These are phyloP conservation scores for Nitzschia sp. DNA, from an alignment of 108 stramenopile species.

Conservation along the genomic window DNA sequence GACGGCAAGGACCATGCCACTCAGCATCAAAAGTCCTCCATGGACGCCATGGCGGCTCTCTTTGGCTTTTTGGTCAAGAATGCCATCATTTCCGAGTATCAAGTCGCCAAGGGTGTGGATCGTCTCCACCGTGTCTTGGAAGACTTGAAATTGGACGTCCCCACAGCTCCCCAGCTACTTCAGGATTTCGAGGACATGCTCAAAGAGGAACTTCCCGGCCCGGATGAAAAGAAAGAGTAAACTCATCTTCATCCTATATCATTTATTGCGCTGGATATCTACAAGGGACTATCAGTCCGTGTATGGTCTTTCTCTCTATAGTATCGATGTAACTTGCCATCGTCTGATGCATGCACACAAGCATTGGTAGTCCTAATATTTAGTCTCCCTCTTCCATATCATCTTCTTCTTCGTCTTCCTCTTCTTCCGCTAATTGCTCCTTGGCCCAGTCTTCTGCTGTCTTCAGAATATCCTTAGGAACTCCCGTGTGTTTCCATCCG, in stretches of 20 bases:
- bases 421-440: slow-evolving; percentile 88
- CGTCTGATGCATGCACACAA: not conserved
- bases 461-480: slow-evolving; percentile 83
- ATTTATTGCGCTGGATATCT: not conserved
- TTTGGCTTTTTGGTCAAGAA: slow-evolving; percentile 71
- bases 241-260: not conserved
- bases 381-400: slow-evolving; percentile 67
- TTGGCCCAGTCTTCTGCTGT: slow-evolving; percentile 85
- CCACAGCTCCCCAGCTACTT: slow-evolving; percentile 65
- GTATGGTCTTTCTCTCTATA: too few relatives aligned
- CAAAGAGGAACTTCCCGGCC: slow-evolving; percentile 44
- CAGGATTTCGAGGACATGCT: slow-evolving; percentile 73
- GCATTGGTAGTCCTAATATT: slow-evolving; percentile 1
- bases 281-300: too few relatives aligned
- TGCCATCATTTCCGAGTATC: slow-evolving; percentile 80
- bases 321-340: not conserved
- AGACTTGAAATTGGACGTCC: slow-evolving; percentile 80
- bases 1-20: slow-evolving; percentile 58
- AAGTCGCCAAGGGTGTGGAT: slow-evolving; percentile 77
- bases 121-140: slow-evolving; percentile 67
- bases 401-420: slow-evolving; percentile 80
- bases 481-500: slow-evolving; percentile 83
- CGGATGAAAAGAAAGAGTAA: slow-evolving; percentile 25
- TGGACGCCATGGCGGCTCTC: slow-evolving; percentile 88
- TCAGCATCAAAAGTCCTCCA: slow-evolving; percentile 38